phyloP scores from a whole-genome alignment of 164 flowering plant species.

The Nymphaea colorata region DNA sequence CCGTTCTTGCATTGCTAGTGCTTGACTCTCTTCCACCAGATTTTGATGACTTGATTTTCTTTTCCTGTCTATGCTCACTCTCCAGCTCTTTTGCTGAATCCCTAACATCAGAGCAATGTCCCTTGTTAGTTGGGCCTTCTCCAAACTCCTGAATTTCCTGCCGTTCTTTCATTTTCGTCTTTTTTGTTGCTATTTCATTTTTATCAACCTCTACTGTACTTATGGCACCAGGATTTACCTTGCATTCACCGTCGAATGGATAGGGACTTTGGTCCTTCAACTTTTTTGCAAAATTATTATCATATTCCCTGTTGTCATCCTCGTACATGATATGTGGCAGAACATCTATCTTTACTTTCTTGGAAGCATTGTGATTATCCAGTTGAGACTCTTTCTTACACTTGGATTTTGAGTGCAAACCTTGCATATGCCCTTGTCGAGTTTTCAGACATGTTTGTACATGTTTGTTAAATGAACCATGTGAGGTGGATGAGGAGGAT shows the following conservation, averaged over 20 bases:
- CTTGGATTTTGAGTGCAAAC: constrained; percentile 27
- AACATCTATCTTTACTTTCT: constrained; percentile 45
- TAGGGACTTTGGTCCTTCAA: constrained; percentile 12
- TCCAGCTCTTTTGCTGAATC: constrained; percentile 22
- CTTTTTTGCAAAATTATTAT: constrained; percentile 10
- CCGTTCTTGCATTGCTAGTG: constrained; percentile 17
- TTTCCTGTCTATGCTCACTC: constrained; percentile 22
- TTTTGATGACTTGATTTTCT: constrained; percentile 23
- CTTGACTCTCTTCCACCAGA: constrained; percentile 19
- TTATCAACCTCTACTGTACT: constrained; percentile 13
- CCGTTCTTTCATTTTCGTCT: constrained; percentile 42
- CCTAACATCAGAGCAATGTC: constrained; percentile 9
- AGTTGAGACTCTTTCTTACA: constrained; percentile 30
- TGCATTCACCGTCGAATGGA: constrained; percentile 16
- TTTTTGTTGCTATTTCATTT: constrained; percentile 23
- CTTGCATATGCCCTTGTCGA: no score
- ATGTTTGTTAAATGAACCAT: no score
- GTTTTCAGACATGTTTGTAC: no score
- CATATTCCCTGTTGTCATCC: constrained; percentile 5
- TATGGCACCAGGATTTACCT: constrained; percentile 10
- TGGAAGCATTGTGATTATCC: constrained; percentile 30
- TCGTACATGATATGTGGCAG: not conserved
- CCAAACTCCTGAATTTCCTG: constrained; percentile 21
- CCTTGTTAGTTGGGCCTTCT: constrained; percentile 7
- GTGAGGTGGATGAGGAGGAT: no score